phyloP scores from a whole-genome alignment of 2,329 filamentous ascomycete species.

The Bipolaris sorokiniana region DNA sequence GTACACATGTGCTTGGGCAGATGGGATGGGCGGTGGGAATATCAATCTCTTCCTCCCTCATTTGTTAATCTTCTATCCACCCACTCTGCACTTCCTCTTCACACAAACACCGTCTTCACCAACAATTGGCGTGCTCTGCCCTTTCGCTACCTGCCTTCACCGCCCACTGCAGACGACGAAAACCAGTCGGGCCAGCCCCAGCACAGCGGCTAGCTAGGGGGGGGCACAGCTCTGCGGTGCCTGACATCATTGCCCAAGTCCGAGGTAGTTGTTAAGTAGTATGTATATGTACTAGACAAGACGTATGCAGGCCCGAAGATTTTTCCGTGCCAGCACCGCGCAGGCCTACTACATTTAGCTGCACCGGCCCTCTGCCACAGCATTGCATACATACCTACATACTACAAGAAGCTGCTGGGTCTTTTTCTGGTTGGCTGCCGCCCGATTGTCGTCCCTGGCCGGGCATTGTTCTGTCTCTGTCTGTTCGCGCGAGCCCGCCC shows the following conservation, averaged over 20 bases:
- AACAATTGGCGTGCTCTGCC: neutral
- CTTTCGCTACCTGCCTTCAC: slow-evolving; percentile 7
- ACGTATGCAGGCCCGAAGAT: slow-evolving; percentile 21
- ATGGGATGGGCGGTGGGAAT: neutral
- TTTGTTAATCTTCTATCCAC: no score
- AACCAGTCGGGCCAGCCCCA: slow-evolving; percentile 18
- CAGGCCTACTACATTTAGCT: no score
- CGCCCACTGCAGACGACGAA: slow-evolving; percentile 4
- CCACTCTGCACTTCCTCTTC: neutral
- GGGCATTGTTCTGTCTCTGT: slow-evolving; percentile 1
- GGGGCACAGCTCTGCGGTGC: slow-evolving; percentile 23
- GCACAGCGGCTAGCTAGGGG: slow-evolving; percentile 23
- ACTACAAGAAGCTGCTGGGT: slow-evolving; percentile 7
- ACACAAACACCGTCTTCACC: neutral
- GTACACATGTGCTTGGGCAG: neutral
- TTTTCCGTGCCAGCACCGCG: slow-evolving; percentile 10
- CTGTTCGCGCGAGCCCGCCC: slow-evolving; percentile 5
- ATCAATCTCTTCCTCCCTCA: neutral
- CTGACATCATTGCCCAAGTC: slow-evolving; percentile 38
- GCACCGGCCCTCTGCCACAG: no score
- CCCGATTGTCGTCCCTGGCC: slow-evolving; percentile 6
- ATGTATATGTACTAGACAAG: no score
- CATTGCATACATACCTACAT: neutral
- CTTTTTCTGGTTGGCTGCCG: slow-evolving; percentile 12
- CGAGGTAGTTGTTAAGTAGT: slow-evolving; percentile 21